These are phyloP conservation scores for Musa itinerans DNA, from an alignment of 176 grass and related monocot genomes.

Conservation along the genomic window DNA sequence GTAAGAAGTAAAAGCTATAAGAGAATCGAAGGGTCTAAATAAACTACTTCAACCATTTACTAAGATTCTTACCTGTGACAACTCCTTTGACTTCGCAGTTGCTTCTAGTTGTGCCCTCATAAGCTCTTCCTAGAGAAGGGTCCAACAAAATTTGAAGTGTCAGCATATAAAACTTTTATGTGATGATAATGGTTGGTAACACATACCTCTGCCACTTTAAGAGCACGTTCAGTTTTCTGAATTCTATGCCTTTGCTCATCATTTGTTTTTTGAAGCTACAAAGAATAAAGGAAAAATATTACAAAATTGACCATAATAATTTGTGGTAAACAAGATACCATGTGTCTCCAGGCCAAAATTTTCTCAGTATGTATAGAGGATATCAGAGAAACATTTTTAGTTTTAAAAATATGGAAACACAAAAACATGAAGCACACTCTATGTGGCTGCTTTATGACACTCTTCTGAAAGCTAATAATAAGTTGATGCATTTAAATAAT, in stretches of 20 bases:
- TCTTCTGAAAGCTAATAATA: background rate
- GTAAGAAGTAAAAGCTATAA: background rate
- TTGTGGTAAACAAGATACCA: too few species aligned
- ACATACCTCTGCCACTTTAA: constrained; percentile 83
- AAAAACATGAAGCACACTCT: background rate
- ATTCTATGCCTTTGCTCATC: constrained; percentile 68
- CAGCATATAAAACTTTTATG: constrained; percentile 15
- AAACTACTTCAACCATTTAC: background rate
- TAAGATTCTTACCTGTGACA: constrained; percentile 55
- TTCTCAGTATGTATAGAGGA: background rate
- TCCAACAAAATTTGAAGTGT: constrained; percentile 22
- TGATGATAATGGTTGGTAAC: constrained; percentile 11
- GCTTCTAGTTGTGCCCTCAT: constrained; percentile 72
- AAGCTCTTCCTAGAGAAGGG: constrained; percentile 67
- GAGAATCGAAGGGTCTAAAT: background rate
- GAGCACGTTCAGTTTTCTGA: constrained; percentile 73
- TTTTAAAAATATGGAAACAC: background rate
- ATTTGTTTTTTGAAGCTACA: constrained; percentile 76
- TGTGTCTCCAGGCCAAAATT: background rate
- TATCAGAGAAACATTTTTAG: background rate
- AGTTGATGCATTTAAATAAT: background rate
- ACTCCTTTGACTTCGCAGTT: constrained; percentile 45
- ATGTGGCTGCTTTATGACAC: background rate
- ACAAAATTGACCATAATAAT: background rate
- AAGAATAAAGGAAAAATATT: constrained; percentile 21